These are phyloP conservation scores for Trapa bicornis DNA, from an alignment of 345 rosid species.

Conservation along the genomic window DNA sequence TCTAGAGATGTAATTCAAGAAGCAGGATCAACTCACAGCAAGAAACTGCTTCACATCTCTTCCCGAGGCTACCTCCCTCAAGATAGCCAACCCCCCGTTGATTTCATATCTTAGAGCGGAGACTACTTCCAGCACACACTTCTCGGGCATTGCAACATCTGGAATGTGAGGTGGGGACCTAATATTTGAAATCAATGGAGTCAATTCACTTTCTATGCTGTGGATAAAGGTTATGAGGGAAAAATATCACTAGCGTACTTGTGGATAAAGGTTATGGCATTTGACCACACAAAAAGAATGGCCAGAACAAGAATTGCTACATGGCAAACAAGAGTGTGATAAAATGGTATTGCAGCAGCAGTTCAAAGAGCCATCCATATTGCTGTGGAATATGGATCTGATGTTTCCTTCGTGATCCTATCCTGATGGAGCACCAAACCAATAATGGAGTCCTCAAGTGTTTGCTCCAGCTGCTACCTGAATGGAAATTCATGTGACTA, in stretches of 20 bases:
- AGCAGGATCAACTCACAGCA: constrained; percentile 27
- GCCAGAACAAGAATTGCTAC: constrained; percentile 41
- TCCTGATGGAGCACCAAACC: constrained; percentile 45
- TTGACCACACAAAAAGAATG: constrained; percentile 70
- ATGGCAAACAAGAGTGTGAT: constrained; percentile 57
- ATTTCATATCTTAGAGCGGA: constrained; percentile 34
- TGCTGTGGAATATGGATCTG: constrained; percentile 58
- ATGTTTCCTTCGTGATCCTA: no score
- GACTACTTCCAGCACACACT: constrained; percentile 34
- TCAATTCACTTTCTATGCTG: not conserved
- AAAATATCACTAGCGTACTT: constrained; percentile 19
- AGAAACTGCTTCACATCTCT: constrained; percentile 58
- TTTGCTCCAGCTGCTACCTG: no score
- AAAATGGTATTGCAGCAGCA: constrained; percentile 52
- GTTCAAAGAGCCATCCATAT: constrained; percentile 71
- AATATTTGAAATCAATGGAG: not conserved
- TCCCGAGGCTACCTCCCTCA: constrained; percentile 45
- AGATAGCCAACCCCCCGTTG: constrained; percentile 32
- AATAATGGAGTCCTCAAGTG: constrained; percentile 10
- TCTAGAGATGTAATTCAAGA: not conserved
- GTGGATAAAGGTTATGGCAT: constrained; percentile 46
- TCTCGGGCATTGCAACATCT: constrained; percentile 32
- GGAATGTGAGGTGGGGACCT: constrained; percentile 58
- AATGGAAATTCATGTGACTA: no score
- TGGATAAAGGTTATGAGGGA: not conserved